phyloP scores from a whole-genome alignment of 2,329 filamentous ascomycete species.

The Trichoderma guizhouense region DNA sequence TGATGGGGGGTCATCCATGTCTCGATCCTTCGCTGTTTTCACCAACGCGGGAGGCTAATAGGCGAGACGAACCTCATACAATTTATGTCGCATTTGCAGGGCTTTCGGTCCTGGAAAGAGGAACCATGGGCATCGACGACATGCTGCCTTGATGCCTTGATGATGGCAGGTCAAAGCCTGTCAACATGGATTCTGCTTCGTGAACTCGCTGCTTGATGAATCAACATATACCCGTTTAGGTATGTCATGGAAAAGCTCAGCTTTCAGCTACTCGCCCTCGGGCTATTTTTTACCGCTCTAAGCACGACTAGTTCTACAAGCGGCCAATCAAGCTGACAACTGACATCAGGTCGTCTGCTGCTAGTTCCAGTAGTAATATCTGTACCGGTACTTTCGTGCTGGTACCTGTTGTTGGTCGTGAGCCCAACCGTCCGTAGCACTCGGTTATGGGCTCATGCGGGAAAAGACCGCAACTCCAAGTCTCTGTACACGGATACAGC shows the following conservation, averaged over 20 bases:
- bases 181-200: neutral
- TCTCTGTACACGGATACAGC: neutral
- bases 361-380: neutral
- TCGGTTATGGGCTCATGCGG: neutral
- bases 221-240: neutral
- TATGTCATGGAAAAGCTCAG: neutral
- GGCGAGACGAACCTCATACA: slow-evolving; percentile 8
- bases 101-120: neutral
- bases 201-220: neutral
- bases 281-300: neutral
- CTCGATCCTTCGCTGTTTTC: slow-evolving; percentile 7
- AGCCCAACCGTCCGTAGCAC: neutral
- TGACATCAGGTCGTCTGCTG: neutral
- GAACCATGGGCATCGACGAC: neutral
- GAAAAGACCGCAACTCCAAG: slow-evolving; percentile 4
- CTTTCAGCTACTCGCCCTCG: neutral
- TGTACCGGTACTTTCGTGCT: neutral
- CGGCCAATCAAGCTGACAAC: slow-evolving; percentile 5
- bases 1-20: neutral
- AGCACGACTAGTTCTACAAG: neutral
- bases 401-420: neutral
- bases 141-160: neutral
- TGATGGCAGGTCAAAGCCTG: neutral
- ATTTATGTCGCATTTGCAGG: neutral
- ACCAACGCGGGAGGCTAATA: slow-evolving; percentile 1